These are phyloP conservation scores for Aspergillus indologenus DNA, from an alignment of 495 filamentous ascomycete genomes.

Conservation along the genomic window DNA sequence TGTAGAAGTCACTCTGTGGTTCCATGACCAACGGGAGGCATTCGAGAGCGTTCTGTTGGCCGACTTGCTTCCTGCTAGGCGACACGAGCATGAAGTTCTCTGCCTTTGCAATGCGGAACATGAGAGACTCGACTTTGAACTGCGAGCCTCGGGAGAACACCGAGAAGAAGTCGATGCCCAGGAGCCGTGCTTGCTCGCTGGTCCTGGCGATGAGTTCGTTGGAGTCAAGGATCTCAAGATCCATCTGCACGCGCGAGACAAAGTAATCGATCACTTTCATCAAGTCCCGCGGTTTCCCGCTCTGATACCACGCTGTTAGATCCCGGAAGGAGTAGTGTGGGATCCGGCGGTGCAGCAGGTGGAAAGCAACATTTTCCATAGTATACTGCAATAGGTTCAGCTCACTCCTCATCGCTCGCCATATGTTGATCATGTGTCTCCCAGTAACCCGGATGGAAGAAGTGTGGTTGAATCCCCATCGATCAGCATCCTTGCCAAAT, in stretches of 20 bases:
- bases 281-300: constrained; percentile 62
- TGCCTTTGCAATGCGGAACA: constrained; percentile 97
- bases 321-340: constrained; percentile 80
- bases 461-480: constrained; percentile 90
- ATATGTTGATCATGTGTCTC: constrained; percentile 94
- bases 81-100: constrained; percentile 91
- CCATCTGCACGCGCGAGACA: constrained; percentile 68
- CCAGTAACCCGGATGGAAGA: constrained; percentile 85
- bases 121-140: constrained; percentile 96
- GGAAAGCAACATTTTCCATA: constrained; percentile 95
- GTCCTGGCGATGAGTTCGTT: constrained; percentile 87
- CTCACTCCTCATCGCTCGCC: constrained; percentile 92
- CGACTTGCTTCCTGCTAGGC: constrained; percentile 87
- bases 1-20: constrained; percentile 92
- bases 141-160: constrained; percentile 93
- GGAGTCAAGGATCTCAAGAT: constrained; percentile 86
- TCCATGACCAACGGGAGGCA: constrained; percentile 97
- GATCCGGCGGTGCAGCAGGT: constrained; percentile 84
- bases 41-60: constrained; percentile 89
- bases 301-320: constrained; percentile 78
- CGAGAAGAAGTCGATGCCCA: constrained; percentile 94
- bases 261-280: constrained; percentile 78
- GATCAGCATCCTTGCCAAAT: constrained; percentile 80
- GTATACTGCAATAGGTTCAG: constrained; percentile 88
- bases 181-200: constrained; percentile 88